Evolutionary conservation across 2,329 filamentous ascomycete genomes (phyloP).

Genomic region (Orbilia oligospora): DNA sequence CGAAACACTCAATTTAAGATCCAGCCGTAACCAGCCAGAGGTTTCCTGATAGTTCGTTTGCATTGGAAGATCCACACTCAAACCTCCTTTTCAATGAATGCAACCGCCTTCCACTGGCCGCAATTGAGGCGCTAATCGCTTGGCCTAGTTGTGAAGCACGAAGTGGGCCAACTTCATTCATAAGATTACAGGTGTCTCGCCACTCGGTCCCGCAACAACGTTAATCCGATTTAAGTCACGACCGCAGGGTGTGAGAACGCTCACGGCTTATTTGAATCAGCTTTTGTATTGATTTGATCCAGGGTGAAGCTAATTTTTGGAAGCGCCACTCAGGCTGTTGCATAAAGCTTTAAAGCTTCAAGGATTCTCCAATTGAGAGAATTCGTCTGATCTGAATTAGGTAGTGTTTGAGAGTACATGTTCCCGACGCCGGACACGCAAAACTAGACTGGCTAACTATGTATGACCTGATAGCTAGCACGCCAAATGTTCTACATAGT

Average conservation of each 20-base stretch:
- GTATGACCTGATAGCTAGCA: neutral
- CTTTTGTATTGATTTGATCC: neutral
- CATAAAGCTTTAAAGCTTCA: neutral
- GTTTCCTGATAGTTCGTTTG: neutral
- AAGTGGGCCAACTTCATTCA: constrained; percentile 11
- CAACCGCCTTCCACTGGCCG: neutral
- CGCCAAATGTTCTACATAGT: neutral
- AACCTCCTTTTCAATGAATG: constrained; percentile 20
- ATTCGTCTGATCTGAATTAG: neutral
- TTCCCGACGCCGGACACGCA: neutral
- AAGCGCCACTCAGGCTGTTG: constrained; percentile 11
- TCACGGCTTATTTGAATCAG: neutral
- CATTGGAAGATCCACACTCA: constrained; percentile 1
- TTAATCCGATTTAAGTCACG: constrained; percentile 58
- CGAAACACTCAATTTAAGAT: constrained; percentile 11
- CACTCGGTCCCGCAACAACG: constrained; percentile 46
- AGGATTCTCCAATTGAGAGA: constrained; percentile 5
- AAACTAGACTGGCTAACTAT: no score
- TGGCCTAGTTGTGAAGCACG: constrained; percentile 20
- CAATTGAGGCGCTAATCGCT: constrained; percentile 38
- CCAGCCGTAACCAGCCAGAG: neutral
- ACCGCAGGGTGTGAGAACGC: constrained; percentile 24
- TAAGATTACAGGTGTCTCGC: constrained; percentile 43
- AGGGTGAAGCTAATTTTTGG: constrained; percentile 15
- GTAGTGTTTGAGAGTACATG: no score